A percentile compares a stretch with the other conserved stretches of the same genome.
Evolutionary conservation across 2,329 filamentous ascomycete species (phyloP).

Genomic region (Calonectria pseudoreteaudii): DNA sequence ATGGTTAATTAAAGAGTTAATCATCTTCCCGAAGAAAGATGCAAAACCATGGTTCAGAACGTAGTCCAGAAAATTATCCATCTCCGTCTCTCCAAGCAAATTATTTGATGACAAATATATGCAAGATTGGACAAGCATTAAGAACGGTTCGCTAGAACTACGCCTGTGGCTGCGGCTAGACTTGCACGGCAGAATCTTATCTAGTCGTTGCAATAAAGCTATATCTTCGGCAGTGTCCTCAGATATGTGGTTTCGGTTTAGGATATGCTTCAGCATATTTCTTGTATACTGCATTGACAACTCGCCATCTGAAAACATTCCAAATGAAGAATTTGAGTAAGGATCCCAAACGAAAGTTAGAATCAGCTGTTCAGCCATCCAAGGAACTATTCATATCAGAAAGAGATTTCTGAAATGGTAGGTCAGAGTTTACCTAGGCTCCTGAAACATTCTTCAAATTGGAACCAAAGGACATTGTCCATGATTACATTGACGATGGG

Average conservation of each 20-base stretch:
- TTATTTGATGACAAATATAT: not conserved
- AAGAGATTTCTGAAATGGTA: not conserved
- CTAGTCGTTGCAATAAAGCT: not conserved
- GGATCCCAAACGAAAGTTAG: not conserved
- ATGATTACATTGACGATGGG: not conserved
- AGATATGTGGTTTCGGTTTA: not conserved
- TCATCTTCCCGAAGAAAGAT: not conserved
- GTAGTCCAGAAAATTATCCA: not conserved
- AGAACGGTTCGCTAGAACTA: not conserved
- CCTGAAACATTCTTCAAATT: not conserved
- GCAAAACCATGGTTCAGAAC: not conserved
- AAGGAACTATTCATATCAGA: not conserved
- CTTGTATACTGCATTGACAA: not conserved
- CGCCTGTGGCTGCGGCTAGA: not conserved
- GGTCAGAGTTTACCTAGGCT: not conserved
- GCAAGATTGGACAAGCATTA: not conserved
- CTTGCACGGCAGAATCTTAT: not conserved
- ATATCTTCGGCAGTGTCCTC: not conserved
- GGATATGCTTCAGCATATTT: not conserved
- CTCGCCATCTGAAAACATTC: not conserved
- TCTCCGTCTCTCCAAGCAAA: not conserved
- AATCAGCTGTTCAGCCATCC: not conserved
- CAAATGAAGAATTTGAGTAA: not conserved
- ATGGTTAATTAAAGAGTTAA: not conserved
- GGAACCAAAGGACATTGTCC: not conserved